A percentile compares a stretch with the other conserved stretches of the same genome.
phyloP scores from a whole-genome alignment of 2,329 filamentous ascomycete genomes.

The Verticillium isaacii region DNA sequence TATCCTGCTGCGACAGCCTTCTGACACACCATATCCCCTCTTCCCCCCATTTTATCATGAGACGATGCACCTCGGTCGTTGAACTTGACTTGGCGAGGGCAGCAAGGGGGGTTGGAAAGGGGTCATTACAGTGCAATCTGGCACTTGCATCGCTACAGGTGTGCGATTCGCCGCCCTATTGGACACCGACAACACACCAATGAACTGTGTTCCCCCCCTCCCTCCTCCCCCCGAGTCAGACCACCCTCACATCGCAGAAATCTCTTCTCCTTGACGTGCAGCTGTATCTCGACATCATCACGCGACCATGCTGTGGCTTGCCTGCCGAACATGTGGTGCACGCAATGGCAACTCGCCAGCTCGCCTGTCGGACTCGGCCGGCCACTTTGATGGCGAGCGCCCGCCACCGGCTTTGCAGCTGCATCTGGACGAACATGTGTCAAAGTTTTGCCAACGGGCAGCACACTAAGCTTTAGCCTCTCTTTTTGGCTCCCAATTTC shows the following conservation, averaged over 20 bases:
- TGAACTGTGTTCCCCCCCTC: not conserved
- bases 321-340: not conserved
- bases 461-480: not conserved
- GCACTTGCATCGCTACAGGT: not conserved
- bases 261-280: not conserved
- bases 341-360: not conserved
- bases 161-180: not conserved
- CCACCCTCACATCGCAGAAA: not conserved
- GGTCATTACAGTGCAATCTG: not conserved
- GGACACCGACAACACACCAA: not conserved
- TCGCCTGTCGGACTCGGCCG: not conserved
- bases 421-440: not conserved
- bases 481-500: not conserved
- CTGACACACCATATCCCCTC: not conserved
- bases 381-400: not conserved
- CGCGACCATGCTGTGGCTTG: not conserved
- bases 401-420: not conserved
- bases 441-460: not conserved
- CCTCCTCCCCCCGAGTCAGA: not conserved
- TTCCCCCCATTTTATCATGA: not conserved
- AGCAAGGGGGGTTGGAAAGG: not conserved
- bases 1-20: not conserved
- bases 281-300: not conserved
- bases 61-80: not conserved
- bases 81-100: not conserved